Conservation (phyloP, 768 basidiomycete species). For the Boletus sp. region DNA sequence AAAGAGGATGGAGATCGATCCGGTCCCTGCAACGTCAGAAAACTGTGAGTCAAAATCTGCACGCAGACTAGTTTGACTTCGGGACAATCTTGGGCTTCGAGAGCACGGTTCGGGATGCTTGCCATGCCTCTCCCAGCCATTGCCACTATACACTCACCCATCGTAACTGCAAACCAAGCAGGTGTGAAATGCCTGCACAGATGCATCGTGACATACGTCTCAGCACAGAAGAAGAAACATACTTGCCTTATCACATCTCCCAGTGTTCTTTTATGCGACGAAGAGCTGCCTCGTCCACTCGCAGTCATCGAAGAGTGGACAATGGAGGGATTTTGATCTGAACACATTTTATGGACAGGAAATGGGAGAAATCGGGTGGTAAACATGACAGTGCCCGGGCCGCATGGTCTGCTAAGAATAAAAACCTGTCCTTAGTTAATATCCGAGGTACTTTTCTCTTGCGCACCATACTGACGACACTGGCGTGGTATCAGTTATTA, state of each 20-base stretch:
- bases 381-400: background rate
- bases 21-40: slow-evolving; percentile 38
- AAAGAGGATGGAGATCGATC: slow-evolving; percentile 55
- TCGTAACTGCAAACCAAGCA: slow-evolving; percentile 54
- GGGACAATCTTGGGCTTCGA: background rate
- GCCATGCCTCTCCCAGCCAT: background rate
- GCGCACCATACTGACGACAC: too few species aligned
- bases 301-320: background rate
- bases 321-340: background rate
- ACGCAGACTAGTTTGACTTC: background rate
- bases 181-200: slow-evolving; percentile 34
- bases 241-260: slow-evolving; percentile 37
- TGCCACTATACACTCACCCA: slow-evolving; percentile 40
- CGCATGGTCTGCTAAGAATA: too few species aligned
- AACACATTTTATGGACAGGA: background rate
- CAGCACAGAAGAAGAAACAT: background rate
- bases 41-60: background rate
- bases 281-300: background rate
- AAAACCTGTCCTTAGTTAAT: too few species aligned
- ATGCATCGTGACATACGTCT: background rate
- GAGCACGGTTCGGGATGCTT: background rate
- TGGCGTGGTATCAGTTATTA: too few species aligned
- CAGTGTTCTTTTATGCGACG: slow-evolving; percentile 27
- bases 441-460: too few species aligned
- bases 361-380: background rate